Evolutionary conservation across 352 stramenopile species (phyloP), one percentile per base, ranked within the genome.

Genomic region (Phytopythium aichiense): DNA sequence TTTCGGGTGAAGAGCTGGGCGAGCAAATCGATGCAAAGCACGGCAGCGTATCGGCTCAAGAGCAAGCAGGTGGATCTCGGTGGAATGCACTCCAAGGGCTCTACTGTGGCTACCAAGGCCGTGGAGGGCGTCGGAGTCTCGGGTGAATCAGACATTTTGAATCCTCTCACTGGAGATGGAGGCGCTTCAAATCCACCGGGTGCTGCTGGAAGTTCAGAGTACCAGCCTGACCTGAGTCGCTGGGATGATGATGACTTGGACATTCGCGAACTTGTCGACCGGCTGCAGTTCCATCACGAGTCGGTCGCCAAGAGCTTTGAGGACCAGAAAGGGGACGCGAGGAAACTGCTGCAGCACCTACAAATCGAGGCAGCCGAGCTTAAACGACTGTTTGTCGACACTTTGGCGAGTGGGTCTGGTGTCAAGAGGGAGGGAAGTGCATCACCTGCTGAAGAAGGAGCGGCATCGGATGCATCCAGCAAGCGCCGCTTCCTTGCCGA

Each of bases 1-100:
- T 93, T 95, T 63, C 87, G 85, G 4, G 82, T 74, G 13, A 95
- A 90, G 63, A 89, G 79, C 65, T 95, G 87, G 87, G 77, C 80
- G 30, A 74, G 81, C 51, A 64, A 77, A 12, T 40, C 57, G 57
- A 54, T 74, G 0, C 74, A 73, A 33, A 73, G 71, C 13, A 61
- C 71, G 11, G 70, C 64, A 1, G 72, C 73, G 8, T 88, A 87
- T 48, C 67, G 82, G 52, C 68, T 72, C 6, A 77, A 84, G 64
- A 82, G 58, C 67, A 86, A 82, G 18, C 70, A 77, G 11, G 65
- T 73, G 0, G 84, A 89, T n/a, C 67, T 95, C 0, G 43, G 73
- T 4, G 72, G 71, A 0, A 68, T 95, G 55, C 84, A 92, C 46
- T 86, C 81, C 7, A 94, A 92, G 66, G 83, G 86, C 16, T 85